phyloP scores from a whole-genome alignment of 495 filamentous ascomycete genomes.

The Bathelium albidoporum region DNA sequence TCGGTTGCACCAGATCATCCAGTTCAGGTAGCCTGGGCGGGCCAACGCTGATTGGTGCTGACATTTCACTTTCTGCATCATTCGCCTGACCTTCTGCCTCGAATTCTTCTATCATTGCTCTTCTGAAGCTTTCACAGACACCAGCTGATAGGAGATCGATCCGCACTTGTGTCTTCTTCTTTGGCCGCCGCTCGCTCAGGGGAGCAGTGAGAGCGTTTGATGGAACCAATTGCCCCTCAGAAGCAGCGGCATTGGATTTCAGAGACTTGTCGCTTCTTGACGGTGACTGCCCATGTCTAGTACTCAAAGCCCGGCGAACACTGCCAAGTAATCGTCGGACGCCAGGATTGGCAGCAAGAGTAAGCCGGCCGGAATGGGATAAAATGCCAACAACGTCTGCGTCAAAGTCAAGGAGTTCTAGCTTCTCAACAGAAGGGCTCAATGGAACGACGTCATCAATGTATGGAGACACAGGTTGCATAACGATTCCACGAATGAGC shows the following conservation, averaged over 20 bases:
- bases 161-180: slow-evolving; percentile 21
- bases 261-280: neutral
- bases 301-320: slow-evolving; percentile 78
- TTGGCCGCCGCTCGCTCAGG: neutral
- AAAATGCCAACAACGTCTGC: neutral
- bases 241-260: neutral
- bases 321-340: slow-evolving; percentile 81
- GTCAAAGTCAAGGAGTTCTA: neutral
- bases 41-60: neutral
- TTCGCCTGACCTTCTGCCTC: slow-evolving; percentile 12
- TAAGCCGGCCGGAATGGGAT: neutral
- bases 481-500: slow-evolving; percentile 60
- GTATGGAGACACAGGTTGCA: slow-evolving; percentile 23
- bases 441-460: neutral
- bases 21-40: neutral
- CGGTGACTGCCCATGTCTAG: slow-evolving; percentile 32
- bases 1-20: neutral
- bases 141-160: slow-evolving; percentile 76
- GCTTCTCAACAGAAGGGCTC: neutral
- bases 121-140: slow-evolving; percentile 61
- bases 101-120: slow-evolving; percentile 48
- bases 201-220: slow-evolving; percentile 1
- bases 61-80: neutral
- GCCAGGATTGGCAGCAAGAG: slow-evolving; percentile 43
- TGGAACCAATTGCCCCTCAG: neutral